Base-by-base conservation (phyloP, 2,329 filamentous ascomycete species). In the Talaromyces sp. region DNA sequence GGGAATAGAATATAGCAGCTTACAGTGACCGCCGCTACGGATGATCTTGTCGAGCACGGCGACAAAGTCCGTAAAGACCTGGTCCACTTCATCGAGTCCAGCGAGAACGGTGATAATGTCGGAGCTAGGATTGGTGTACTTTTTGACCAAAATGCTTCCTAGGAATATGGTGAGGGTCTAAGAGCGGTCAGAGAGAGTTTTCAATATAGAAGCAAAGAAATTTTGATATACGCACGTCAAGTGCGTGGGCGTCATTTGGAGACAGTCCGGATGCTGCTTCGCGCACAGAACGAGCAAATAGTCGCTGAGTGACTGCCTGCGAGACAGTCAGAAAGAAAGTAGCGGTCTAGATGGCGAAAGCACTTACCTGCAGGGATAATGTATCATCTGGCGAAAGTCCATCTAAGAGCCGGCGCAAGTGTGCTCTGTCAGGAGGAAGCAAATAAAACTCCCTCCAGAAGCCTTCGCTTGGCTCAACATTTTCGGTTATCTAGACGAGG, bases 401-500 rank as follows among this genome's bases (percentile, higher is more conserved):
- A 68, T 88, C 86, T 67, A 99, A 81, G 57, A 93, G 85, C 59
- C 80, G 81, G 74, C 87, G 86, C 69, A 99, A 81, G 58, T 87
- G 85, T 4, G 83, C 77, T 63, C 87, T 85, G 74, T 97, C 92
- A 25, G 94, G 93, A 68, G 88, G 89, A 66, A 97, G 84, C 43
- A 99, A 85, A 77, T 99, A 99, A 80, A 99, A 93, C 79, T 97
- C 95, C 70, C 87, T 86, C 95, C 95, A 99, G 80, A 97, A 99
- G 50, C 93, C 94, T 67, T 97, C 92, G 0, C 91, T 86, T 68
- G 90, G 90, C 33, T 93, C 89, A 61, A 82, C 78, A 66, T 87
- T 63, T 25, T 63, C 61, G 13, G 37, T 13, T 6, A 52, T 19
- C 61, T 63, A 47, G 13, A 27, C 15, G 33, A 33, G 25, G 31